A percentile compares a stretch with the other conserved stretches of the same genome.
These are phyloP conservation scores for Galerina sulciceps DNA, from an alignment of 768 basidiomycete genomes.

Conservation along the genomic window DNA sequence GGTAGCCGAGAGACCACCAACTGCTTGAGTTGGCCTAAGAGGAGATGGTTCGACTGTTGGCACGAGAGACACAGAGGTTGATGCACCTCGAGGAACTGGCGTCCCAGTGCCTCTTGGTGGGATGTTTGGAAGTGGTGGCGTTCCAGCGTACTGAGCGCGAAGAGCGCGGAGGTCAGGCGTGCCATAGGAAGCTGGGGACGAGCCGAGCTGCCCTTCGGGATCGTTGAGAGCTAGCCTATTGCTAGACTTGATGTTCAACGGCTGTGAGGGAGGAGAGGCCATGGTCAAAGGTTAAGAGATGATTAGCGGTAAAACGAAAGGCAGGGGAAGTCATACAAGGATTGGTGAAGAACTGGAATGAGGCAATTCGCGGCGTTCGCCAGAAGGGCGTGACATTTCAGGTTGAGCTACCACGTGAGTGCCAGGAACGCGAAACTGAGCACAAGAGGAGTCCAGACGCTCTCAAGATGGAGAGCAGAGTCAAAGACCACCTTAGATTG, in stretches of 20 bases:
- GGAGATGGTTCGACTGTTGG: slow-evolving; percentile 10
- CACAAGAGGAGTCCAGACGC: neutral
- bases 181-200: slow-evolving; percentile 43
- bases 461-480: no score
- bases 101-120: slow-evolving; percentile 40
- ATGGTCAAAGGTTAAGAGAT: slow-evolving; percentile 32
- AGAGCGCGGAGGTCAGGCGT: slow-evolving; percentile 69
- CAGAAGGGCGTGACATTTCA: slow-evolving; percentile 7
- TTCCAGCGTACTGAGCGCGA: slow-evolving; percentile 66
- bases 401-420: slow-evolving; percentile 15
- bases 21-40: slow-evolving; percentile 14
- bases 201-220: slow-evolving; percentile 24
- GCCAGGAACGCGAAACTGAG: neutral
- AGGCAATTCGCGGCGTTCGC: neutral
- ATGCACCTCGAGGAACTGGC: slow-evolving; percentile 11
- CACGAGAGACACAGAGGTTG: slow-evolving; percentile 16
- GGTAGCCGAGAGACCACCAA: slow-evolving; percentile 25
- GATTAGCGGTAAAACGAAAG: neutral
- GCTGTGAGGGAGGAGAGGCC: slow-evolving; percentile 61
- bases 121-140: slow-evolving; percentile 62
- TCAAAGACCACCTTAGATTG: no score
- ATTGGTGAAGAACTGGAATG: neutral
- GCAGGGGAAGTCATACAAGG: slow-evolving; percentile 15
- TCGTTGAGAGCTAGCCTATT: slow-evolving; percentile 21
- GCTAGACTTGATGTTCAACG: slow-evolving; percentile 51